Conservation (phyloP, 305 asterid species). For the Fraxinus floribunda region DNA sequence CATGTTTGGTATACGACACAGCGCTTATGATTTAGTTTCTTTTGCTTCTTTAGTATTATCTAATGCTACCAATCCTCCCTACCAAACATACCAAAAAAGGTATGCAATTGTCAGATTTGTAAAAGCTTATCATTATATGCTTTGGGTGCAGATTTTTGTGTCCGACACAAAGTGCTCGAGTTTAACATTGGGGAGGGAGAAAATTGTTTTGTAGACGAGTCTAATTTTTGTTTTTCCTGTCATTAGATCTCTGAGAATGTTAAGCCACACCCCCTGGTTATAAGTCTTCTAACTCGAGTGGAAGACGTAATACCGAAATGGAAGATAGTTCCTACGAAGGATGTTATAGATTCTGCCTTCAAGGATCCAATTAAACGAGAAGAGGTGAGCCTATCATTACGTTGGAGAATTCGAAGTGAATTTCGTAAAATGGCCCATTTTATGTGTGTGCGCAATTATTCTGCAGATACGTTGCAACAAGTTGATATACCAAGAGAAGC, state of each 20-base stretch:
- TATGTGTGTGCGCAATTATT: neutral
- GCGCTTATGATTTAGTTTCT: neutral
- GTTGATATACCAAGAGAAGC: constrained; percentile 81
- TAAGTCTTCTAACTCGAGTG: constrained; percentile 65
- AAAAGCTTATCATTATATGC: neutral
- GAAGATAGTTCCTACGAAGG: constrained; percentile 93
- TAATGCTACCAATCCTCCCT: neutral
- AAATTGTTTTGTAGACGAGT: too few relatives aligned
- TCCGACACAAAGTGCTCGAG: neutral
- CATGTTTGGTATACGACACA: too few relatives aligned
- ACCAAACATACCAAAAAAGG: neutral
- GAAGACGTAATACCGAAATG: constrained; percentile 92
- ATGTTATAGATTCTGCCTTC: constrained; percentile 88
- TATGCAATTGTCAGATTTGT: neutral
- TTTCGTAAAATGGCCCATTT: neutral
- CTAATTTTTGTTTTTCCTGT: neutral
- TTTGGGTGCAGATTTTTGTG: neutral
- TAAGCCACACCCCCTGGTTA: constrained; percentile 88
- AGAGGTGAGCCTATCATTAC: constrained; percentile 42
- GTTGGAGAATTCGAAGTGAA: neutral
- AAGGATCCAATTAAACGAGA: constrained; percentile 84
- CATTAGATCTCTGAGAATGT: constrained; percentile 85
- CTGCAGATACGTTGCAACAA: constrained; percentile 75
- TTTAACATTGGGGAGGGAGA: too few relatives aligned
- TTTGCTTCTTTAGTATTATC: neutral